These are phyloP conservation scores for Brachypodium distachyon DNA, from an alignment of 202 grass and related monocot genomes.

Conservation along the genomic window DNA sequence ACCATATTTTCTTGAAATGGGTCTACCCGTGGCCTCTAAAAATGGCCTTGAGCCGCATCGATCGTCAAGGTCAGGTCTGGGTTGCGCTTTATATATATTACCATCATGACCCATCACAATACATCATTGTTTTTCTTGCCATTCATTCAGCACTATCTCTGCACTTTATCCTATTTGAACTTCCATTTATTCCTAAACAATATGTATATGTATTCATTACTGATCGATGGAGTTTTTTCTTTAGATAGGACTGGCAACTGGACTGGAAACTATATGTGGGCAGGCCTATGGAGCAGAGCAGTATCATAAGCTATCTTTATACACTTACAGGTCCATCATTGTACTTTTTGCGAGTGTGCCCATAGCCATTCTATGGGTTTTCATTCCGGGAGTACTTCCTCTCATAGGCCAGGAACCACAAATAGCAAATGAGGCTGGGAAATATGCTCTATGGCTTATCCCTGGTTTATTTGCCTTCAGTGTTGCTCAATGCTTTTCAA, in stretches of 20 bases:
- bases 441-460: constrained; percentile 50
- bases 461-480: constrained; percentile 53
- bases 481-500: constrained; percentile 49
- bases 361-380: constrained; percentile 47
- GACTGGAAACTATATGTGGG: constrained; percentile 61
- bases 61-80: too few species aligned
- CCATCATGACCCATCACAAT: too few species aligned
- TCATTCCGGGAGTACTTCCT: constrained; percentile 42
- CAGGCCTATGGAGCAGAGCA: constrained; percentile 66
- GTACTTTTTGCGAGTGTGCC: constrained; percentile 39
- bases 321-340: constrained; percentile 45
- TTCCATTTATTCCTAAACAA: neutral
- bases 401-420: constrained; percentile 48
- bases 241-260: constrained; percentile 52
- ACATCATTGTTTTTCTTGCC: neutral
- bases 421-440: constrained; percentile 52
- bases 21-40: too few species aligned
- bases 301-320: constrained; percentile 43
- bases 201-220: constrained; percentile 1
- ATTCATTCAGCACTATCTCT: neutral
- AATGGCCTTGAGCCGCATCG: too few species aligned
- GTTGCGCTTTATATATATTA: neutral
- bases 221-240: constrained; percentile 16
- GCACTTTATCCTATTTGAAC: neutral
- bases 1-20: too few species aligned